These are phyloP conservation scores for Epithele typhae DNA, from an alignment of 768 basidiomycete species.

Conservation along the genomic window DNA sequence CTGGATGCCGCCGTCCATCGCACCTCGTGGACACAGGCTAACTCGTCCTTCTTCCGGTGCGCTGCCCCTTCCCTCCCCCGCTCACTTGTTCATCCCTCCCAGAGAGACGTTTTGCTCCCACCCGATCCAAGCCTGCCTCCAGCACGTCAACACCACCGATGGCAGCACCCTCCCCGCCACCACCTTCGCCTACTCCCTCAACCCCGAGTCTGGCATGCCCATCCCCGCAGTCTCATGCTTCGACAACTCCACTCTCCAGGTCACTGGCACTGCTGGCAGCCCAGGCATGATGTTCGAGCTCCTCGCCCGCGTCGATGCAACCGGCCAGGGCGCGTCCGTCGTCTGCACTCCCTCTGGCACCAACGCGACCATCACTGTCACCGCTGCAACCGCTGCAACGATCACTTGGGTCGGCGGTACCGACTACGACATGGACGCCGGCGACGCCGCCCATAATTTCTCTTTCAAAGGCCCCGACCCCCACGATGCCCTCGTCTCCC, in stretches of 20 bases:
- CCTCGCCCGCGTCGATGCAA: slow-evolving; percentile 41
- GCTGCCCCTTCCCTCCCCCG: background rate
- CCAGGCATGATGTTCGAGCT: slow-evolving; percentile 75
- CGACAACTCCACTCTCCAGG: slow-evolving; percentile 47
- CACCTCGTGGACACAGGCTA: slow-evolving; percentile 56
- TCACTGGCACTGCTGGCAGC: slow-evolving; percentile 43
- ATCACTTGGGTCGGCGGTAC: slow-evolving; percentile 75
- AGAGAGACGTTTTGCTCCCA: slow-evolving; percentile 66
- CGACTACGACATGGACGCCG: slow-evolving; percentile 60
- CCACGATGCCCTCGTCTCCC: slow-evolving; percentile 38
- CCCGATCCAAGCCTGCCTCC: slow-evolving; percentile 55
- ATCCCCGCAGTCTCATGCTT: slow-evolving; percentile 59
- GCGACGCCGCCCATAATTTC: slow-evolving; percentile 49
- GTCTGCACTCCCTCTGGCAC: slow-evolving; percentile 29
- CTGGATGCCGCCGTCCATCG: slow-evolving; percentile 56
- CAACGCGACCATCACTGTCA: slow-evolving; percentile 43
- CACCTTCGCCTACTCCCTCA: slow-evolving; percentile 44
- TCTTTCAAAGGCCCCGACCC: slow-evolving; percentile 65
- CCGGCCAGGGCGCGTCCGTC: slow-evolving; percentile 16
- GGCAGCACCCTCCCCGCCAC: slow-evolving; percentile 33
- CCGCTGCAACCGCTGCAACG: slow-evolving; percentile 49
- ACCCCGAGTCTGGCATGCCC: slow-evolving; percentile 41
- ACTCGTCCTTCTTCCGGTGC: slow-evolving; percentile 46
- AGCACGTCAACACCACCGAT: slow-evolving; percentile 42
- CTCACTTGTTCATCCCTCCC: background rate